Base-by-base conservation (phyloP, 805 yeast genomes). In the Dipodascus geniculatus region DNA sequence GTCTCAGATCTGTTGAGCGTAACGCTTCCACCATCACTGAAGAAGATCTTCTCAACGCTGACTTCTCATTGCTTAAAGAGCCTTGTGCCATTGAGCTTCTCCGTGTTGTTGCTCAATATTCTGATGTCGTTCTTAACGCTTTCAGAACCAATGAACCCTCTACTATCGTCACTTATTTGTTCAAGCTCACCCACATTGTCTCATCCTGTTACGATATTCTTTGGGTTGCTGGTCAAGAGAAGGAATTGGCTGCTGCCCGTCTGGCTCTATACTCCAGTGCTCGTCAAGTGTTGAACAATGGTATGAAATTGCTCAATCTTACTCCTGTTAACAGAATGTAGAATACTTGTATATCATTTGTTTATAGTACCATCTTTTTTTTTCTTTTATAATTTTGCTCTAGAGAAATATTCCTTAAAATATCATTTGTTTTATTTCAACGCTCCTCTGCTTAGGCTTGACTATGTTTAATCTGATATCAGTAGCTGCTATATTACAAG, bases 291-390 rank as follows among this genome's bases (percentile, higher is more conserved):
- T 75, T 93, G 61, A 75, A 75, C 72, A 90, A 89, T 65, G 99
- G 97, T 74, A 82, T 93, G 89, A 74, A 74, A 49, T 74, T 93
- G 65, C 74, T 93, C 65, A 96, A 97, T 54, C 77, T 93, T 67
- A 89, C 97, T 48, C 98, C 99, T n/a, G 98, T 93, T 57, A 96
- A 91, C 64, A 84, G 98, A 80, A 91, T 91, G 98, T 91, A 76
- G 72, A 3, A 14, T 48, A 24, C 11, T 28, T 38, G 11, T 38
- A 20, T 38, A 38, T 38, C 33, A 28, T 28, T 28, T 28, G 6
- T 28, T 28, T 28, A 28, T 28, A 28, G 33, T 28, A 28, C 11
- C 33, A 28, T 11, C 11, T 28, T 6, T 28, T 28, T 28, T 28
- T 28, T 11, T 28, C 33, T 28, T 28, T 11, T 28, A 28, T 28